phyloP scores from a whole-genome alignment of 2,329 filamentous ascomycete genomes.

The Neopestalotiopsis sp. region DNA sequence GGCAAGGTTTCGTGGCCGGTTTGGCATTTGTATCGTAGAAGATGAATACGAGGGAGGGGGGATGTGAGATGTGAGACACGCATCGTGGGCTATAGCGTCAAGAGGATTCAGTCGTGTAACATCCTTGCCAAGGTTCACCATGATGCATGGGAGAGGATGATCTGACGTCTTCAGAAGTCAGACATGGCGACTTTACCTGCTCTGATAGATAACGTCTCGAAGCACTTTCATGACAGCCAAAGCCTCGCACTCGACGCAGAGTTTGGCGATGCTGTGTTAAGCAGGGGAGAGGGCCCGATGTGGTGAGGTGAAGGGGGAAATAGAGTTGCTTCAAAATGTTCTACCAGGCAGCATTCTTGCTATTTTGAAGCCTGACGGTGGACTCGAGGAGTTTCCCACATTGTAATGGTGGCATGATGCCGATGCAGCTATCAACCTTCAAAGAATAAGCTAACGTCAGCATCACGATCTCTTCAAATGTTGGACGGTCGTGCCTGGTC shows the following conservation, averaged over 20 bases:
- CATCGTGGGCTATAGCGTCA: not conserved
- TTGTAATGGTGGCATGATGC: not conserved
- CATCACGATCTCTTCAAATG: not conserved
- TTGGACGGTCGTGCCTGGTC: not conserved
- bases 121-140: not conserved
- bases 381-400: not conserved
- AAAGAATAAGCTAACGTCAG: not conserved
- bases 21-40: not conserved
- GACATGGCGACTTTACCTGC: not conserved
- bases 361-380: not conserved
- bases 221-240: not conserved
- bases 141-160: not conserved
- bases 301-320: not conserved
- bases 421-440: slow-evolving; percentile 7
- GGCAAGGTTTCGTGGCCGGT: not conserved
- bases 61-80: not conserved
- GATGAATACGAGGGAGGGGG: not conserved
- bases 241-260: not conserved
- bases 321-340: slow-evolving; percentile 11
- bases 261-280: not conserved
- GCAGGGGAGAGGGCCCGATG: not conserved
- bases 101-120: not conserved
- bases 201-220: not conserved
- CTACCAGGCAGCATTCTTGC: not conserved
- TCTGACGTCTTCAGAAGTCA: not conserved